Conservation (phyloP, 768 basidiomycete species). For the Sporobolomyces roseus region DNA sequence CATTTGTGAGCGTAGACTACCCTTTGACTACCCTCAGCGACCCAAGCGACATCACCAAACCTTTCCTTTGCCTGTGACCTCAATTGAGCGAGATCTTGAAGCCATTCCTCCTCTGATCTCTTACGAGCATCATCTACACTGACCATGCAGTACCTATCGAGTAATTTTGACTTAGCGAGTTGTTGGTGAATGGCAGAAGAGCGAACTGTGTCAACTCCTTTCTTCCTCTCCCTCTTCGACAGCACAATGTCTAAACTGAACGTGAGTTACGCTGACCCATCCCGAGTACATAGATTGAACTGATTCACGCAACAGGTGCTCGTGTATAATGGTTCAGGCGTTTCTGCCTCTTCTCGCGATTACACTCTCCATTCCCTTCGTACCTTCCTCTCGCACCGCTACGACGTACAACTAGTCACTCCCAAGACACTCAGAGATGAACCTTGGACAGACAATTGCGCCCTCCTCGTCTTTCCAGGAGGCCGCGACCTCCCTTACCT, state of each 20-base stretch:
- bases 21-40: constrained; percentile 51
- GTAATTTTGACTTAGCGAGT: too few relatives aligned
- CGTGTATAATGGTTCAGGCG: constrained; percentile 64
- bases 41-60: constrained; percentile 98
- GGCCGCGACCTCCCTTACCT: constrained; percentile 54
- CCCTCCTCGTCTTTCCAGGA: constrained; percentile 73
- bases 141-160: neutral
- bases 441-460: constrained; percentile 74
- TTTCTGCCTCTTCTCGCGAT: constrained; percentile 54
- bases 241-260: constrained; percentile 27
- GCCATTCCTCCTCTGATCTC: constrained; percentile 58
- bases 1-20: constrained; percentile 27
- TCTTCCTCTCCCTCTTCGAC: neutral
- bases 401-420: constrained; percentile 69
- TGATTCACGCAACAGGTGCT: constrained; percentile 53
- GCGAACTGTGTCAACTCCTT: neutral
- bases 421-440: constrained; percentile 59
- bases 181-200: too few relatives aligned
- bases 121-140: constrained; percentile 2
- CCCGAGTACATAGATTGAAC: neutral
- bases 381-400: constrained; percentile 64
- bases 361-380: constrained; percentile 56
- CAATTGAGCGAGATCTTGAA: constrained; percentile 68
- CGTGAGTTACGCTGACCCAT: constrained; percentile 10
- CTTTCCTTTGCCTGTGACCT: constrained; percentile 81